Evolutionary conservation across 1,284 basidiomycete genomes (phyloP).

Genomic region (Vanrija humicola): DNA sequence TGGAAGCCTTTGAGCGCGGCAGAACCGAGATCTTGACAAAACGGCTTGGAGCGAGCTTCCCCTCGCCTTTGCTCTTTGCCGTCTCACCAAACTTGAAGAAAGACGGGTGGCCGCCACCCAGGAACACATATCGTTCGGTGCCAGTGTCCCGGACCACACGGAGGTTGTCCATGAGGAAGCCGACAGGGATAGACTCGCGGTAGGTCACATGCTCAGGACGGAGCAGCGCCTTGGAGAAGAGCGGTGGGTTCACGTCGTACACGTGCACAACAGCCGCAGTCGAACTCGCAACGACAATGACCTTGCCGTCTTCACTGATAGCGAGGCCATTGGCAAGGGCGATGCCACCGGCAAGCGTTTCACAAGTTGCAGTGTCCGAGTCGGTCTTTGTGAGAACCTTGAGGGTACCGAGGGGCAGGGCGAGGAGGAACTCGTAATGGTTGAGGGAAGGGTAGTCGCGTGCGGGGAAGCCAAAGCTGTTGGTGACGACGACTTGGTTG

Average conservation of each 20-base stretch:
- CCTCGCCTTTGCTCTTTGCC: too few species aligned
- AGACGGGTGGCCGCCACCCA: too few species aligned
- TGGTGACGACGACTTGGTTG: conserved; percentile 7
- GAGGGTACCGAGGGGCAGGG: neutral
- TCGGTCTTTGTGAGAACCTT: neutral
- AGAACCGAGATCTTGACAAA: too few species aligned
- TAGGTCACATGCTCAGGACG: too few species aligned
- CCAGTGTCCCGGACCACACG: too few species aligned
- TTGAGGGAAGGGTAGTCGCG: neutral
- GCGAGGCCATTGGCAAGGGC: conserved; percentile 6
- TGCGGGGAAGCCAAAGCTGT: neutral
- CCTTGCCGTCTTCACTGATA: neutral
- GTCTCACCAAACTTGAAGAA: too few species aligned
- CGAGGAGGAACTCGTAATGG: conserved; percentile 2
- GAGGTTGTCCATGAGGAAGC: too few species aligned
- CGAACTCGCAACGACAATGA: conserved; percentile 2
- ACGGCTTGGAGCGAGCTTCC: too few species aligned
- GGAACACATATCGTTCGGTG: too few species aligned
- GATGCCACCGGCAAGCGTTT: neutral
- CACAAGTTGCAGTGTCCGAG: neutral
- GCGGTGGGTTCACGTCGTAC: conserved; percentile 5
- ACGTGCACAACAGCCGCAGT: conserved; percentile 1
- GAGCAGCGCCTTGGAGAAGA: too few species aligned
- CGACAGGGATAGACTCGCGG: too few species aligned
- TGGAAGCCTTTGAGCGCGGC: too few species aligned